Base-by-base conservation (phyloP, 306 rosid genomes). In the Canavalia ensiformis region DNA sequence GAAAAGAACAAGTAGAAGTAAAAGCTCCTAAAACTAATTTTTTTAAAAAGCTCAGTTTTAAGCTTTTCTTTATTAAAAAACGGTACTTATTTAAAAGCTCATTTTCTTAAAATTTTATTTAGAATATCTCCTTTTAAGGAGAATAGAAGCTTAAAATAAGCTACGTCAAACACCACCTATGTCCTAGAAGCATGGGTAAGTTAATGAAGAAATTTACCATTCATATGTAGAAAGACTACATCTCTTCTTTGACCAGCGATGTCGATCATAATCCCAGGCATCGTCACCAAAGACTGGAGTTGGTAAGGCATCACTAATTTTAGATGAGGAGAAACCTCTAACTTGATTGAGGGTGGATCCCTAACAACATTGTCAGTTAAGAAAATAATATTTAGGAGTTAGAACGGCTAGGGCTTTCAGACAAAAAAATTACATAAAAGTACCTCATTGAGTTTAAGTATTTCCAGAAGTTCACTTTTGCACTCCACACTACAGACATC, bases 401-500 rank as follows among this genome's bases (percentile, higher is more conserved):
- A 67, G 54, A 64, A 72, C 8, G 63, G 8, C 41, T 1, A 67
- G 50, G 75, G 42, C 41, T 70, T 83, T 29, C 39, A 69, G 66
- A 54, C 4, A 78, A 45, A 56, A 46, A n/a, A 47, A 33, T 47
- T 28, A 7, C 33, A 45, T 2, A 37, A 63, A 80, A 47, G 45
- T 46, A 94, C 97, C 94, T 89, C 77, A 50, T 71, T 75, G 7
- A 37, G 69, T 86, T 85, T 88, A 51, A 74, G 84, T 63, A 80
- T 81, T 74, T 94, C 85, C 84, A 92, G 68, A 72, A 92, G 91
- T 68, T 94, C 93, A 34, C 59, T 57, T 87, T 92, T 94, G 90
- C 98, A 94, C 78, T 94, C 98, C 92, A 84, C 86, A 89, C 98
- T 92, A 88, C 98, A 94, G 62, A 94, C 86, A 82, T 94, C 97